Conservation (phyloP, 352 stramenopile genomes). For the Sclerospora graminicola region DNA sequence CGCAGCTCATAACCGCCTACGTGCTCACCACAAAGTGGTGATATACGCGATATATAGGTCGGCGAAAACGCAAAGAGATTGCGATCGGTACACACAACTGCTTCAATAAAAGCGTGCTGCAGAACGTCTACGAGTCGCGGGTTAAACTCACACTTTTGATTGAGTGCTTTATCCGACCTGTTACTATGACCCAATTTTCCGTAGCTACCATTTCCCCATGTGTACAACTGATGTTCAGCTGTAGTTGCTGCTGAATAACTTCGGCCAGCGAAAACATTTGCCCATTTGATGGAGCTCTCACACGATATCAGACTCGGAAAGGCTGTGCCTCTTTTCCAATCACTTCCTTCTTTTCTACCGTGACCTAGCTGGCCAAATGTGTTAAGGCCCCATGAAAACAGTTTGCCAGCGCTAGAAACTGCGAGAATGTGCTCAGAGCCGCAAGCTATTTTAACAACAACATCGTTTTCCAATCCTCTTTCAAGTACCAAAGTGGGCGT, state of each 20-base stretch:
- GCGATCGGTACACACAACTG: conserved; percentile 40
- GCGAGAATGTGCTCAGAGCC: conserved; percentile 64
- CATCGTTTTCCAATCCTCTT: conserved; percentile 16
- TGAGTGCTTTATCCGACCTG: background rate
- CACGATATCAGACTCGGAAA: conserved; percentile 9
- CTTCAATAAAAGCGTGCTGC: conserved; percentile 24
- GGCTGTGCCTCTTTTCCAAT: conserved; percentile 17
- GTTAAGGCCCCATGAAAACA: conserved; percentile 79
- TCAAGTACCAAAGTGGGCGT: conserved; percentile 21
- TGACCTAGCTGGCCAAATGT: conserved; percentile 68
- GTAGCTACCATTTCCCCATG: conserved; percentile 34
- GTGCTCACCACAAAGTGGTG: too few species aligned
- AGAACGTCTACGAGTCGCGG: conserved; percentile 33
- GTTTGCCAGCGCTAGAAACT: conserved; percentile 32
- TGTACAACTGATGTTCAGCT: too few species aligned
- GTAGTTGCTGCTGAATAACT: too few species aligned
- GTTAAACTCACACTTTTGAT: conserved; percentile 15
- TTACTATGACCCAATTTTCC: conserved; percentile 39
- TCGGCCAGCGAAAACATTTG: conserved; percentile 47
- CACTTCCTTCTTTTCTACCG: conserved; percentile 13
- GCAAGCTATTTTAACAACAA: conserved; percentile 48
- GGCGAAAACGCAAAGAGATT: too few species aligned
- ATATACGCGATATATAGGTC: conserved; percentile 18
- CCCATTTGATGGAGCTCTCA: conserved; percentile 18
- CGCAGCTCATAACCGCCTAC: conserved; percentile 55